Evolutionary conservation across 495 filamentous ascomycete species (phyloP), one percentile per base, ranked within the genome.

Genomic region (Tuber magnatum): DNA sequence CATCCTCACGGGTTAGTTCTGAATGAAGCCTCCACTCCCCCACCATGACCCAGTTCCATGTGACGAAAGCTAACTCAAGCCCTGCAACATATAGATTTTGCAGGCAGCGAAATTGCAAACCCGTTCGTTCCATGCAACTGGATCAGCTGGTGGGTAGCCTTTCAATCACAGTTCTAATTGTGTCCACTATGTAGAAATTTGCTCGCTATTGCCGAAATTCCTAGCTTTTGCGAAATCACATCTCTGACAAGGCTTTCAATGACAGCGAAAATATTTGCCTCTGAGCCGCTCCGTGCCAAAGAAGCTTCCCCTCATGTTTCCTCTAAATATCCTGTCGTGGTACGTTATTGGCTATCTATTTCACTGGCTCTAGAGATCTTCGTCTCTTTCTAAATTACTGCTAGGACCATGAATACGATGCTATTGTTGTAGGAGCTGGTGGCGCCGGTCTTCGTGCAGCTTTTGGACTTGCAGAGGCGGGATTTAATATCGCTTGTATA

Each of bases 401-500:
- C 14, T 81, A 92, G 90, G 90, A 92, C 80, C 90, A 92, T 83
- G 90, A 92, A 83, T 92, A 92, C 83, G 90, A 92, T 91, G 95
- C 95, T 48, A 87, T 98, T 80, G 94, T 98, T 72, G 92, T 98
- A 76, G 94, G 94, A 83, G 94, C 94, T 77, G 94, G 94, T 79
- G 94, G 94, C 82, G 90, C 94, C 76, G 94, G 94, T 85, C 89
- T 98, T 78, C 93, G 94, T 81, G 94, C 94, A 71, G 94, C 94
- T 69, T 97, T 97, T 86, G 94, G 94, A 85, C 89, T 98, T 74
- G 94, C 94, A 78, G 94, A 98, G 86, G 94, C 94, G 81, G 94
- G 94, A 70, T 97, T 98, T 88, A 97, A 97, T 85, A 97, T 94
- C 72, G 94, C 94, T 73, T 98, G 94, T 87, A 95, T 98, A 86